phyloP scores from a whole-genome alignment of 192 early-diverging fungal species.

The Dimargaris cristalligena region DNA sequence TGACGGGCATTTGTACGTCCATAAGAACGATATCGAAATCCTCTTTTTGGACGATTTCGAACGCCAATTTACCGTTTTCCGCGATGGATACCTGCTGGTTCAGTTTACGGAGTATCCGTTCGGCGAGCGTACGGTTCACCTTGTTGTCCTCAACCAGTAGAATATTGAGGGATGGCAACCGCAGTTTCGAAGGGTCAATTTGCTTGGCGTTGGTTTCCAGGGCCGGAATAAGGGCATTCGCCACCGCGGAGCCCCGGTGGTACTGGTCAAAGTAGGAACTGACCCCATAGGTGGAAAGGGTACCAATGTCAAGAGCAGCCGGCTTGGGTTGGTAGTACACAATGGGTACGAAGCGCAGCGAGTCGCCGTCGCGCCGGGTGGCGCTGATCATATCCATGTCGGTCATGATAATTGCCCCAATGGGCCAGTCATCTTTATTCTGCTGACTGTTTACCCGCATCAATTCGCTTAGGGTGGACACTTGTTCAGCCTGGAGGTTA shows the following conservation, averaged over 20 bases:
- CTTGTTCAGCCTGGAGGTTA: background rate
- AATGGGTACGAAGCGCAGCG: constrained; percentile 54
- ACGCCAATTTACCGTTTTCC: constrained; percentile 56
- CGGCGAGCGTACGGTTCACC: constrained; percentile 71
- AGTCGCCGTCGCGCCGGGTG: constrained; percentile 14
- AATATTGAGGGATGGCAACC: constrained; percentile 42
- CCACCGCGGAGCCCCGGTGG: constrained; percentile 37
- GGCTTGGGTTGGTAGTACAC: constrained; percentile 34
- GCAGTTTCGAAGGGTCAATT: background rate
- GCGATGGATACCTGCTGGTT: constrained; percentile 62
- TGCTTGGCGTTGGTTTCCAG: constrained; percentile 39
- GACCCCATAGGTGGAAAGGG: constrained; percentile 43
- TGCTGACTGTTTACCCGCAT: background rate
- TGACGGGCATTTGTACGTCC: constrained; percentile 84
- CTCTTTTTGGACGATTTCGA: background rate
- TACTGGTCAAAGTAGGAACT: constrained; percentile 53
- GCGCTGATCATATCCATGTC: constrained; percentile 12
- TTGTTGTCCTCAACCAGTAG: constrained; percentile 74
- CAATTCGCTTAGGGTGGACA: background rate
- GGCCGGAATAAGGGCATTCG: constrained; percentile 51
- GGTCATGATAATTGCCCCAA: constrained; percentile 14
- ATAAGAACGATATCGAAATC: constrained; percentile 50
- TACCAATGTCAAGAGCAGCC: constrained; percentile 20
- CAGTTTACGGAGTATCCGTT: constrained; percentile 54
- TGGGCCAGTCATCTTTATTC: background rate